Evolutionary conservation across 148 eudicot species (phyloP), one percentile per base, ranked within the genome.

Genomic region (Mesembryanthemum crystallinum): DNA sequence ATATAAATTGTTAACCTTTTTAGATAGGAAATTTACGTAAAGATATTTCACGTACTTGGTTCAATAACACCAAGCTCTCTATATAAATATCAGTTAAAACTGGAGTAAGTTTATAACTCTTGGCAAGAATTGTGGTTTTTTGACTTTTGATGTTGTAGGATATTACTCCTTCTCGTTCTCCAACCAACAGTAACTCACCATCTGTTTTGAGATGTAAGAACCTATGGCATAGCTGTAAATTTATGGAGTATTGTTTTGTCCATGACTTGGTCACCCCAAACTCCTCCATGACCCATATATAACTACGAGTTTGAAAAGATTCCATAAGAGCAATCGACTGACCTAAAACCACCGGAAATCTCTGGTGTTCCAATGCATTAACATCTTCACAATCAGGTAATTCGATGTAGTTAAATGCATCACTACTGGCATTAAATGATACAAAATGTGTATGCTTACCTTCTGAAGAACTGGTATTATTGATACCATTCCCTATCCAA

Each of bases 101-200:
- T 1, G 80, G 76, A 10, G 45, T 23, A 54, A 71, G 14, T 15
- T 29, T 52, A 32, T 77, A 77, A 63, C 64, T 71, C 52, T 77
- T 77, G 39, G 80, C 64, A 52, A 77, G 35, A 20, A 64, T 42
- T 35, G 51, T 77, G 8, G 7, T 66, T 25, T 77, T 42, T 35
- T 64, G n/a, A 17, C 14, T 71, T 20, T 71, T 51, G 25, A 77
- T 54, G 42, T 71, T 64, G 27, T 77, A 77, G 2, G 75, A 77
- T 6, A 49, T 28, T 20, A 77, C 76, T 47, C 71, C 80, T 64
- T 30, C 63, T 63, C 10, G 7, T n/a, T 52, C 71, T 63, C 61
- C 71, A 3, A 12, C 28, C 52, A 60, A 63, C 28, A 77, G 37
- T 23, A 76, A 29, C 2, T 76, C 73, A 24, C 79, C 61, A 30